These are phyloP conservation scores for Aureobasidium namibiae DNA, from an alignment of 2,329 filamentous ascomycete genomes.

Conservation along the genomic window DNA sequence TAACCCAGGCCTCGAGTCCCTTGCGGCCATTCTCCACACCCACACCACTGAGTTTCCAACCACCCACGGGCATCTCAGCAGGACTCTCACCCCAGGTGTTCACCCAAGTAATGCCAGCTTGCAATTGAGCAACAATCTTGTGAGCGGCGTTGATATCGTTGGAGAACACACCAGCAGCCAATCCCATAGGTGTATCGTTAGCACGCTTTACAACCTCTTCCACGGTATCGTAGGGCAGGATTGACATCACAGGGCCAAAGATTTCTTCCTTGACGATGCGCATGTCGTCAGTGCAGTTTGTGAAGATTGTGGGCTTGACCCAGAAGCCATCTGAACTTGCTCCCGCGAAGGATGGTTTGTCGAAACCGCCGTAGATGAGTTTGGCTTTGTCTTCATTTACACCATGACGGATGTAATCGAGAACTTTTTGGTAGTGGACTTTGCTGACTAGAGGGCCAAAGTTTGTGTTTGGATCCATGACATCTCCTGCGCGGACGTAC, in stretches of 20 bases:
- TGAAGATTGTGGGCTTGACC: conserved; percentile 78
- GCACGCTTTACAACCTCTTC: conserved; percentile 64
- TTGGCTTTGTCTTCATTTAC: conserved; percentile 64
- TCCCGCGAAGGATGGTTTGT: conserved; percentile 45
- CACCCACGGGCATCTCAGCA: conserved; percentile 85
- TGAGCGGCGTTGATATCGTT: conserved; percentile 67
- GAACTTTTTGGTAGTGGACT: conserved; percentile 67
- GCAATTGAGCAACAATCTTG: conserved; percentile 58
- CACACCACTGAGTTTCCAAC: conserved; percentile 84
- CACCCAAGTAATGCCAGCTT: conserved; percentile 85
- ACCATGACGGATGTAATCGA: conserved; percentile 68
- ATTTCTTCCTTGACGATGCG: conserved; percentile 74
- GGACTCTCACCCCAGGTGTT: conserved; percentile 92
- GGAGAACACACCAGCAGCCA: conserved; percentile 79
- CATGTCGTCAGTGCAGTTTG: conserved; percentile 77
- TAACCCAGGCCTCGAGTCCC: conserved; percentile 73
- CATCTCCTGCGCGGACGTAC: conserved; percentile 61
- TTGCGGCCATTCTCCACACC: conserved; percentile 78
- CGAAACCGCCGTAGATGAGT: conserved; percentile 62
- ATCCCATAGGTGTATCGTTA: conserved; percentile 67
- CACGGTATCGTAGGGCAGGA: conserved; percentile 63
- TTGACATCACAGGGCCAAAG: conserved; percentile 79
- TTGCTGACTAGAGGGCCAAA: conserved; percentile 75
- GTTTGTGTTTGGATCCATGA: conserved; percentile 66
- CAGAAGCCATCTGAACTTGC: conserved; percentile 61